Conservation (phyloP, 352 stramenopile genomes). For the Pythium insidiosum region DNA sequence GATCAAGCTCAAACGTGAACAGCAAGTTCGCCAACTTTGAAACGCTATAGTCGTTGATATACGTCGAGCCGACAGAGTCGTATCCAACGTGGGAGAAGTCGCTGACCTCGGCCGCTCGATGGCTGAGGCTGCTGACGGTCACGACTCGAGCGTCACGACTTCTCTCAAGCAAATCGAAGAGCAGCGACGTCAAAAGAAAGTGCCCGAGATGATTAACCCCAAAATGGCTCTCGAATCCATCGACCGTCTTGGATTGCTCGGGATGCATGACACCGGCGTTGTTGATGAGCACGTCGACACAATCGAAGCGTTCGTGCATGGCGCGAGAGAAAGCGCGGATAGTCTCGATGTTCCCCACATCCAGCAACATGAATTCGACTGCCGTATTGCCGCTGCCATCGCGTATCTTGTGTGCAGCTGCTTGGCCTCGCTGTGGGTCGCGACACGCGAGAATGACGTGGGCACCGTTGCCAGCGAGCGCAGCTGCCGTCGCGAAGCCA, state of each 20-base stretch:
- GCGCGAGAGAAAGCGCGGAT: slow-evolving; percentile 18
- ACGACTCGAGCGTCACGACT: slow-evolving; percentile 20
- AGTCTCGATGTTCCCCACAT: slow-evolving; percentile 26
- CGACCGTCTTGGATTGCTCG: slow-evolving; percentile 17
- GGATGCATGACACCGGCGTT: slow-evolving; percentile 34
- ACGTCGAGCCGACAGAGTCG: slow-evolving; percentile 1
- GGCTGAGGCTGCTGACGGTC: slow-evolving; percentile 23
- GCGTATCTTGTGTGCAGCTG: neutral
- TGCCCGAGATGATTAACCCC: slow-evolving; percentile 43
- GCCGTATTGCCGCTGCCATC: too few species aligned
- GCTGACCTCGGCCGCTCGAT: slow-evolving; percentile 12
- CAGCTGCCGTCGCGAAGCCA: neutral
- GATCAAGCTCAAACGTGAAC: slow-evolving; percentile 56
- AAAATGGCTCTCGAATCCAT: slow-evolving; percentile 41
- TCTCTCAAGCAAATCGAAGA: slow-evolving; percentile 35
- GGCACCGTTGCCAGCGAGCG: neutral
- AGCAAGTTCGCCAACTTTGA: slow-evolving; percentile 56
- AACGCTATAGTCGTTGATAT: slow-evolving; percentile 34
- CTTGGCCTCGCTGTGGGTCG: neutral
- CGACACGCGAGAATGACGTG: neutral
- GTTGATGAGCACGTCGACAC: slow-evolving; percentile 40
- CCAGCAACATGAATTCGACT: slow-evolving; percentile 5
- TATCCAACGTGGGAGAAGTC: slow-evolving; percentile 2
- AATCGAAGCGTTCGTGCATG: slow-evolving; percentile 25
- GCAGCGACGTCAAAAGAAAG: slow-evolving; percentile 35